Conservation (phyloP, 1,284 basidiomycete species). For the Waitea zeae region DNA sequence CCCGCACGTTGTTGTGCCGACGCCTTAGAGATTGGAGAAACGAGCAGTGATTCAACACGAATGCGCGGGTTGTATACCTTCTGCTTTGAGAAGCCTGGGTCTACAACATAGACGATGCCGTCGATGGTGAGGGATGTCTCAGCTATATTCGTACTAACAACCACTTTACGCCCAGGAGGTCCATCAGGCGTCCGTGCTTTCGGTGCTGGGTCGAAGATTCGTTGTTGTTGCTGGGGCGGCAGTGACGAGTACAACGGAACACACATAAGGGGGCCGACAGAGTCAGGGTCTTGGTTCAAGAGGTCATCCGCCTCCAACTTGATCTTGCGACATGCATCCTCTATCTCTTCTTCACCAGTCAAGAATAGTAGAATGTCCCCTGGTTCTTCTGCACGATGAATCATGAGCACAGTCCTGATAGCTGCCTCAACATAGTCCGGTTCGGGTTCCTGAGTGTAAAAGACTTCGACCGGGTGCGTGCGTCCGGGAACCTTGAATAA, state of each 20-base stretch:
- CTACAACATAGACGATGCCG: slow-evolving; percentile 97
- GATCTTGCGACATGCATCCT: slow-evolving; percentile 91
- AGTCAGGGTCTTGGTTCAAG: slow-evolving; percentile 45
- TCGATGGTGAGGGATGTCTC: slow-evolving; percentile 98
- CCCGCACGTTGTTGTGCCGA: slow-evolving; percentile 94
- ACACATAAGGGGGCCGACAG: slow-evolving; percentile 76
- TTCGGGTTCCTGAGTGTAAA: slow-evolving; percentile 93
- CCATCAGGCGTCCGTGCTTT: slow-evolving; percentile 41
- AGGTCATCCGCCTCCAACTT: slow-evolving; percentile 79
- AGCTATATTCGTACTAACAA: slow-evolving; percentile 94
- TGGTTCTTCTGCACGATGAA: slow-evolving; percentile 88
- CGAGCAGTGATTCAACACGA: slow-evolving; percentile 86
- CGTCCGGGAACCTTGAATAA: slow-evolving; percentile 93
- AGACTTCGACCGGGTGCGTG: slow-evolving; percentile 91
- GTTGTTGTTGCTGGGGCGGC: slow-evolving; percentile 85
- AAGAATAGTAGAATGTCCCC: slow-evolving; percentile 93
- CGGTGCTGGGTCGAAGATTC: slow-evolving; percentile 87
- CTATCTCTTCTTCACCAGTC: slow-evolving; percentile 98
- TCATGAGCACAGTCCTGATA: slow-evolving; percentile 93
- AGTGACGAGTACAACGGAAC: slow-evolving; percentile 47
- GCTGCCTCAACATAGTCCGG: slow-evolving; percentile 96
- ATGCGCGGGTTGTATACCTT: slow-evolving; percentile 97
- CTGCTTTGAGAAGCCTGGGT: slow-evolving; percentile 95
- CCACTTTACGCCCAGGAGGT: slow-evolving; percentile 83
- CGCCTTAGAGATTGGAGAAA: slow-evolving; percentile 93